phyloP scores from a whole-genome alignment of 352 stramenopile genomes.

The Pythium vanterpoolii region DNA sequence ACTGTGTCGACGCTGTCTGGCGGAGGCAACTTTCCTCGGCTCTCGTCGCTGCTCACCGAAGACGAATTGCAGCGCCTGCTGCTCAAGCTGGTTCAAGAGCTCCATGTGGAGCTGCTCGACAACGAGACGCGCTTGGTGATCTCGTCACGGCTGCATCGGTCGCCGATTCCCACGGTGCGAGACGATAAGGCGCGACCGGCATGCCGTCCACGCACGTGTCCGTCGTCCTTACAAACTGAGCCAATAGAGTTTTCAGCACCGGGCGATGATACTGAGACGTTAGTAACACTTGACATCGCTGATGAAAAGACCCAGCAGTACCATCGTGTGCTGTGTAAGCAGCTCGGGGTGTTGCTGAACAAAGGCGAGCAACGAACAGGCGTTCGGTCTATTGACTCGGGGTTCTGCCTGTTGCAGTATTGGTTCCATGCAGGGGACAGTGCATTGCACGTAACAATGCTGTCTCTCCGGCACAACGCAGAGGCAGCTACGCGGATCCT shows the following conservation, averaged over 20 bases:
- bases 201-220: conserved; percentile 38
- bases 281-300: neutral
- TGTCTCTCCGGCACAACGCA: neutral
- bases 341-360: conserved; percentile 20
- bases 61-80: conserved; percentile 59
- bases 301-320: conserved; percentile 17
- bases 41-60: conserved; percentile 58
- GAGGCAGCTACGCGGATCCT: neutral
- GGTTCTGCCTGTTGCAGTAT: conserved; percentile 3
- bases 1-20: conserved; percentile 43
- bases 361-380: neutral
- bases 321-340: conserved; percentile 17
- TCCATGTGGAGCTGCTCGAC: conserved; percentile 41
- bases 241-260: neutral
- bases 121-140: conserved; percentile 29
- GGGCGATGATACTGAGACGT: neutral
- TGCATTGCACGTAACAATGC: neutral
- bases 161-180: conserved; percentile 5
- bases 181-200: conserved; percentile 15
- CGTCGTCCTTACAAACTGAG: conserved; percentile 42
- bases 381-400: neutral
- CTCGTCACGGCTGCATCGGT: conserved; percentile 15
- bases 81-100: conserved; percentile 48
- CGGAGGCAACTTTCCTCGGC: conserved; percentile 58
- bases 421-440: conserved; percentile 2